Evolutionary conservation across 2,329 filamentous ascomycete genomes (phyloP), one percentile per base, ranked within the genome.

Genomic region (Ceratocystis huliohia): DNA sequence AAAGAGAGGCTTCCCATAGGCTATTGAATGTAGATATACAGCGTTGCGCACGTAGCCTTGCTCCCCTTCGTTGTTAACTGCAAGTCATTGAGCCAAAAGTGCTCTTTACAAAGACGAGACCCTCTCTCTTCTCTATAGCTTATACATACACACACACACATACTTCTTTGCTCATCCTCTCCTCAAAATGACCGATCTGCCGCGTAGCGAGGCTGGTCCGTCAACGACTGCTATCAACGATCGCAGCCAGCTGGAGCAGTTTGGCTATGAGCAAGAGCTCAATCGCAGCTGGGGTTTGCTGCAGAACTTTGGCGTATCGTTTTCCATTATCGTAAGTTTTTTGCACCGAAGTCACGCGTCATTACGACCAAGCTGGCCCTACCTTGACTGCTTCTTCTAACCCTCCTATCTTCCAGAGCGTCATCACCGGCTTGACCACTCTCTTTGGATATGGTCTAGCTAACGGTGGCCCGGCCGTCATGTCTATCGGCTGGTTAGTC

Each of bases 231-330:
- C 70, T 22, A 72, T 71, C 53, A 72, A 73, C n/a, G 82, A 84
- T 72, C 81, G 82, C 71, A 74, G 77, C 65, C 78, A 78, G 17
- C 73, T 84, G 64, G 81, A 80, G 2, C 77, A 81, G 69, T 59
- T 68, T 33, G 67, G 67, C 25, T 68, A 68, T 37, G 81, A 82
- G 71, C 82, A 85, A 68, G 82, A 84, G 70, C 72, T 85, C 69
- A 77, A 78, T 45, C 76, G 82, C 62, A 81, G 84, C 72, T 85
- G 82, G 82, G 79, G 80, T 3, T 70, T 84, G 68, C 74, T 80
- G 64, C 82, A 85, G 70, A 85, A 84, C 71, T 85, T 85, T 74
- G 82, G 82, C 33, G 81, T 84, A 5, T 84, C 81, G 0, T 85
- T 84, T 71, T 83, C 81, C 5, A 84, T 85, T 70, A 84, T 85